phyloP scores from a whole-genome alignment of 2,329 filamentous ascomycete genomes.

The Paramyrothecium roridum region DNA sequence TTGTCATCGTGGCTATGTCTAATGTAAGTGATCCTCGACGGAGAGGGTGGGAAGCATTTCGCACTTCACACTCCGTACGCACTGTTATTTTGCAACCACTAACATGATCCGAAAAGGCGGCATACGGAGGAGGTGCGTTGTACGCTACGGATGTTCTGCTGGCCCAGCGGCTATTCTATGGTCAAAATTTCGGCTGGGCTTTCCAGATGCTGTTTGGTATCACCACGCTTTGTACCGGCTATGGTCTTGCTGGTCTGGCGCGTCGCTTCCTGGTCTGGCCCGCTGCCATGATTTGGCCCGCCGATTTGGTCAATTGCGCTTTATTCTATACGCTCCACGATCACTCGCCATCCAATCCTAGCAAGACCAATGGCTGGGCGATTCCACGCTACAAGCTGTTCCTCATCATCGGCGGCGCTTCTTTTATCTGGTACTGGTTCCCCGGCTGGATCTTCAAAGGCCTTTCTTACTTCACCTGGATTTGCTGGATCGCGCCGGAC shows the following conservation, averaged over 20 bases:
- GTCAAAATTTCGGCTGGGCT: constrained; percentile 50
- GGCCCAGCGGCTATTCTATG: constrained; percentile 54
- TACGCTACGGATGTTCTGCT: constrained; percentile 50
- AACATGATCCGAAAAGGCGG: constrained; percentile 36
- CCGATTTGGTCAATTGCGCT: constrained; percentile 50
- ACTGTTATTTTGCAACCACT: constrained; percentile 9
- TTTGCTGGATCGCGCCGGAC: constrained; percentile 60
- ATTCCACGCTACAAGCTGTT: constrained; percentile 64
- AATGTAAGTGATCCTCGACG: constrained; percentile 38
- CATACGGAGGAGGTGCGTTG: constrained; percentile 55
- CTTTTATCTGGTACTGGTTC: constrained; percentile 57
- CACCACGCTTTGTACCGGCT: constrained; percentile 54
- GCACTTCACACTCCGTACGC: too few relatives aligned
- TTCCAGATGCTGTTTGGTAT: constrained; percentile 53
- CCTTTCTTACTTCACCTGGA: constrained; percentile 59
- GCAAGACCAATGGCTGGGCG: constrained; percentile 56
- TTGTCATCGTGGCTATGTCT: constrained; percentile 61
- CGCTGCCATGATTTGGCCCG: constrained; percentile 57
- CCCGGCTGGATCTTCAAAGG: constrained; percentile 62
- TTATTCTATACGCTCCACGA: constrained; percentile 48
- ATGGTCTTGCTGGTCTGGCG: constrained; percentile 53
- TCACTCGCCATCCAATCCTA: constrained; percentile 41
- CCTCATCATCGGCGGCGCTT: constrained; percentile 49
- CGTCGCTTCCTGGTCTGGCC: constrained; percentile 52
- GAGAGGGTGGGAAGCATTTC: constrained; percentile 10